Evolutionary conservation across 306 rosid species (phyloP).

Genomic region (Myrica gale): DNA sequence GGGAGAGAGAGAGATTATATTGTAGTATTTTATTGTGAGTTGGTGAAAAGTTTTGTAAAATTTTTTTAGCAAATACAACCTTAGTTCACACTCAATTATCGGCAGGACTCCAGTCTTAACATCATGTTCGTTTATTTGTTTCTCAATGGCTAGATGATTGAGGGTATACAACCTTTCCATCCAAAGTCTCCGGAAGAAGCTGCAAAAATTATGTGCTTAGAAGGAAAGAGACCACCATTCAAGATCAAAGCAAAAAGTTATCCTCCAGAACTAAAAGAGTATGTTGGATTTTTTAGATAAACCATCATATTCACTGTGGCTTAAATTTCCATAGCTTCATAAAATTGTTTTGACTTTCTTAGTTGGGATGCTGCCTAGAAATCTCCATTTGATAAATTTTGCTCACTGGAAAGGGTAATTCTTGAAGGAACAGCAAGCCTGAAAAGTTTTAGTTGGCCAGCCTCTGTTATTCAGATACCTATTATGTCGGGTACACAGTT

Average conservation of each 20-base stretch:
- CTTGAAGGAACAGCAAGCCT: background rate
- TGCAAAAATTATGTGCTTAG: slow-evolving; percentile 58
- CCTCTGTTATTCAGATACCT: background rate
- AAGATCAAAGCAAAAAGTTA: slow-evolving; percentile 74
- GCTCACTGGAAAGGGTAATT: background rate
- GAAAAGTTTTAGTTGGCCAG: background rate
- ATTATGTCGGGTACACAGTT: background rate
- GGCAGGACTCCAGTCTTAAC: slow-evolving; percentile 4
- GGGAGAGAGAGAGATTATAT: too few relatives aligned
- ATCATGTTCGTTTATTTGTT: background rate
- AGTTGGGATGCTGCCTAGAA: background rate
- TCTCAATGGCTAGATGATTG: slow-evolving; percentile 65
- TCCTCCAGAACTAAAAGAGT: slow-evolving; percentile 93
- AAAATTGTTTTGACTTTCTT: slow-evolving; percentile 34
- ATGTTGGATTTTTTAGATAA: slow-evolving; percentile 35
- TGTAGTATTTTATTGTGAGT: too few relatives aligned
- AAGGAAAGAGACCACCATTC: slow-evolving; percentile 74
- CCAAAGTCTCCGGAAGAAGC: slow-evolving; percentile 73
- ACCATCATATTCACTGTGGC: slow-evolving; percentile 19
- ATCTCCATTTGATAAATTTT: background rate
- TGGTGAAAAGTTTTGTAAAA: too few relatives aligned
- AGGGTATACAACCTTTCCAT: slow-evolving; percentile 74
- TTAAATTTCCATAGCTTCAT: background rate
- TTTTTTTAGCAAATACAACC: too few relatives aligned
- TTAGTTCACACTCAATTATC: slow-evolving; percentile 4